Percentiles rank a stretch among this genome's conserved stretches.
Evolutionary conservation across 2,329 filamentous ascomycete species (phyloP).

Genomic region (Byssoonygena ceratinophila): DNA sequence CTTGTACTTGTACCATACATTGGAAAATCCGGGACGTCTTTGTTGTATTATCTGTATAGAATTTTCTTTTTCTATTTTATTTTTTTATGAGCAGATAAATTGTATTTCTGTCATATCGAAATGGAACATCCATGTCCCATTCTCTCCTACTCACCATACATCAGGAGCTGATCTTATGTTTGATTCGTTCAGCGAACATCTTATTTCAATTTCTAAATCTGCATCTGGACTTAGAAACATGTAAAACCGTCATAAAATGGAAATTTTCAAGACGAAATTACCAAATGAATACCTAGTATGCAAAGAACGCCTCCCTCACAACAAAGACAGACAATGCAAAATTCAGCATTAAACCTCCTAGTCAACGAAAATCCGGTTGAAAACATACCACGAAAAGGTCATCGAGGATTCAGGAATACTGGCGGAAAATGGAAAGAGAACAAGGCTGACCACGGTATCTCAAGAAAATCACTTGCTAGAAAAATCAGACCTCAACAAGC

Average conservation of each 20-base stretch:
- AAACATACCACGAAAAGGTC: neutral
- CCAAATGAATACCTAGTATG: neutral
- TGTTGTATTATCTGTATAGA: neutral
- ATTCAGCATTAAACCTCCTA: neutral
- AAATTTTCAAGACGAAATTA: neutral
- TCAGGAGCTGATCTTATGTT: neutral
- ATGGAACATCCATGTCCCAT: too few relatives aligned
- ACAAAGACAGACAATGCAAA: neutral
- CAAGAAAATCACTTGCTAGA: neutral
- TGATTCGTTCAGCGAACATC: neutral
- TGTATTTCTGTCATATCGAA: neutral
- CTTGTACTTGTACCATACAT: slow-evolving; percentile 3
- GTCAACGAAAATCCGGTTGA: neutral
- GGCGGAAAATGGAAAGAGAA: neutral
- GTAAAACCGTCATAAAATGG: neutral
- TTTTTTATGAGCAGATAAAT: neutral
- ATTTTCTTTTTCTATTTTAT: neutral
- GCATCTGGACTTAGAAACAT: neutral
- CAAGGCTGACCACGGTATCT: neutral
- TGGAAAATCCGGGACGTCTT: neutral
- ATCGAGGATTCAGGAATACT: neutral
- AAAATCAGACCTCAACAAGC: neutral
- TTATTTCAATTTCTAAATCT: neutral
- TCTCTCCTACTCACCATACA: neutral
- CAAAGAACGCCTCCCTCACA: too few relatives aligned